Conservation (phyloP, 352 stramenopile species). For the Blastocystis sp. region DNA sequence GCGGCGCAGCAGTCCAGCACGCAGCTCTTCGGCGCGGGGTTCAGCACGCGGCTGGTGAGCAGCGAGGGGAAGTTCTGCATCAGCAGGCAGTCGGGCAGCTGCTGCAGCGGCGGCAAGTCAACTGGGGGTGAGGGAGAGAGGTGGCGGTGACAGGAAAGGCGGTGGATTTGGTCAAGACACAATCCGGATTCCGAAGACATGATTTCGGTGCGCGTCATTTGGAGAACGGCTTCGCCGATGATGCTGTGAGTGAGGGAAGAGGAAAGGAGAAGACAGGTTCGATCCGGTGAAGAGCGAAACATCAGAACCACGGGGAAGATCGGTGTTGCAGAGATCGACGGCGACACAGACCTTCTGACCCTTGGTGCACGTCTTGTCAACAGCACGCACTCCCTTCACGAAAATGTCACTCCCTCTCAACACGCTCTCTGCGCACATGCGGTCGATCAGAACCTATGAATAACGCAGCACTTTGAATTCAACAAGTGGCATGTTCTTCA, state of each 20-base stretch:
- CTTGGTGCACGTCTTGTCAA: constrained; percentile 5
- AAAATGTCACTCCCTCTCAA: constrained; percentile 56
- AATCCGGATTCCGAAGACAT: constrained; percentile 31
- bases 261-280: constrained; percentile 18
- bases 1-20: constrained; percentile 89
- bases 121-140: neutral
- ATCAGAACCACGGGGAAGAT: constrained; percentile 66
- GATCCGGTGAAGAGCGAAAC: neutral
- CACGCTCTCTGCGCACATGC: constrained; percentile 65
- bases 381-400: constrained; percentile 56
- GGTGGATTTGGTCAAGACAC: constrained; percentile 23
- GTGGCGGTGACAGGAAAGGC: neutral
- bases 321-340: constrained; percentile 24
- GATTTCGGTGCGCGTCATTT: constrained; percentile 8
- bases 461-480: neutral
- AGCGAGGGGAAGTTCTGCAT: constrained; percentile 71
- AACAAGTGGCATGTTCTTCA: constrained; percentile 12
- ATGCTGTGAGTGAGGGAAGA: constrained; percentile 9
- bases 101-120: constrained; percentile 48
- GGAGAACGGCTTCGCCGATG: constrained; percentile 48
- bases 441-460: constrained; percentile 58
- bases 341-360: constrained; percentile 38
- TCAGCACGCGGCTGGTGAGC: constrained; percentile 73
- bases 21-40: constrained; percentile 76
- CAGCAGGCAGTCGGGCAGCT: constrained; percentile 74